phyloP scores from a whole-genome alignment of 768 basidiomycete genomes.

The Suillus plorans region DNA sequence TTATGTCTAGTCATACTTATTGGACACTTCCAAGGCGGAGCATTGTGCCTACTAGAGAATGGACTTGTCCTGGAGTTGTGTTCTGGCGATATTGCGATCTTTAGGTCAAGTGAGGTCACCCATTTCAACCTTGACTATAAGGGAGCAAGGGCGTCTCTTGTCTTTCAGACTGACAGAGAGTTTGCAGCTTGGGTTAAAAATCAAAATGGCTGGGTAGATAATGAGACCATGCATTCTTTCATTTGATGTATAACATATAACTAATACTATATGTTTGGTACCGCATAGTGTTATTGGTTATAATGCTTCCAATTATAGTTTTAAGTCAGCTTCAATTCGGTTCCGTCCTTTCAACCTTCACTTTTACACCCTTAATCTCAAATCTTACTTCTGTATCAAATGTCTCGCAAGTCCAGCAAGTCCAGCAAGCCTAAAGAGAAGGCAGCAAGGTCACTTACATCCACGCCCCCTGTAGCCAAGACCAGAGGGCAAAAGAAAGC shows the following conservation, averaged over 20 bases:
- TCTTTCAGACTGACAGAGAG: slow-evolving; percentile 9
- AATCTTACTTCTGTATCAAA: neutral
- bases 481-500: neutral
- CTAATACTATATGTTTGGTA: neutral
- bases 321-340: neutral
- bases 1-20: slow-evolving; percentile 8
- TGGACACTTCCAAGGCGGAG: slow-evolving; percentile 5
- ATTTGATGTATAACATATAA: neutral
- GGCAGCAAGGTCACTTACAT: neutral
- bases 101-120: neutral
- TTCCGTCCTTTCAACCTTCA: neutral
- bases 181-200: neutral
- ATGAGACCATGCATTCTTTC: neutral
- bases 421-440: neutral
- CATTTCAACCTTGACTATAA: slow-evolving; percentile 12
- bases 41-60: slow-evolving; percentile 7
- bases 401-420: neutral
- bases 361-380: neutral
- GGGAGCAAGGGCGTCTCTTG: slow-evolving; percentile 7
- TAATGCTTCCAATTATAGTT: neutral
- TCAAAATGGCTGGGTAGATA: slow-evolving; percentile 5
- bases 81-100: slow-evolving; percentile 6
- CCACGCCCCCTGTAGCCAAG: neutral
- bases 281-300: neutral
- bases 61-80: slow-evolving; percentile 8